phyloP scores from a whole-genome alignment of 2,329 filamentous ascomycete genomes.

The Lachnellula subtilissima region DNA sequence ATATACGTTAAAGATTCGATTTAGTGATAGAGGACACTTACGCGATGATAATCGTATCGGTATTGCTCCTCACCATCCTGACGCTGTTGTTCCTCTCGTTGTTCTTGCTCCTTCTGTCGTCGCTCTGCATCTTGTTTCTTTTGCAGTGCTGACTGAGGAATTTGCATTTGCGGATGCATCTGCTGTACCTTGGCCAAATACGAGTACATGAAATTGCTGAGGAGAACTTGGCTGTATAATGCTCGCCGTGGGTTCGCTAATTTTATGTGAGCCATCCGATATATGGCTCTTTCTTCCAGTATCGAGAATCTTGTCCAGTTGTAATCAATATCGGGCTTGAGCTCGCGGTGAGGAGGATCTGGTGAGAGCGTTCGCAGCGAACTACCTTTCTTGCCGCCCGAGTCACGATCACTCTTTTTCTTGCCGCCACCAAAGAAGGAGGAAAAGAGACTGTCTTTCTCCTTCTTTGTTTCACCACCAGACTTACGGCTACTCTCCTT shows the following conservation, averaged over 20 bases:
- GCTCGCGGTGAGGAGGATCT: slow-evolving; percentile 66
- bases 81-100: slow-evolving; percentile 28
- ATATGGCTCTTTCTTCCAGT: slow-evolving; percentile 92
- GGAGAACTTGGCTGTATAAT: slow-evolving; percentile 86
- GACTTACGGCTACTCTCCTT: slow-evolving; percentile 74
- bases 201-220: slow-evolving; percentile 99
- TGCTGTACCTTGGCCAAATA: slow-evolving; percentile 98
- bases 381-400: slow-evolving; percentile 66
- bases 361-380: slow-evolving; percentile 71
- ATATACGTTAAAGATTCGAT: neutral
- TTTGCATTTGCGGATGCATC: slow-evolving; percentile 94
- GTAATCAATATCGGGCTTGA: slow-evolving; percentile 88
- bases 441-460: slow-evolving; percentile 90
- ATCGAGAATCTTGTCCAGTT: slow-evolving; percentile 95
- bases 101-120: slow-evolving; percentile 38
- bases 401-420: slow-evolving; percentile 77
- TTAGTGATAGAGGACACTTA: slow-evolving; percentile 13
- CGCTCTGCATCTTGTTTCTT: slow-evolving; percentile 58
- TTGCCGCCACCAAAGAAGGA: slow-evolving; percentile 88
- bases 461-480: slow-evolving; percentile 71
- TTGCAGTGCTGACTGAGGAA: slow-evolving; percentile 74
- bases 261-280: slow-evolving; percentile 98
- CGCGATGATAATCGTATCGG: slow-evolving; percentile 34
- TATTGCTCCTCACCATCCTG: slow-evolving; percentile 33
- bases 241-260: slow-evolving; percentile 93